Conservation (phyloP, 2,329 filamentous ascomycete species). For the Monosporascus sp. region DNA sequence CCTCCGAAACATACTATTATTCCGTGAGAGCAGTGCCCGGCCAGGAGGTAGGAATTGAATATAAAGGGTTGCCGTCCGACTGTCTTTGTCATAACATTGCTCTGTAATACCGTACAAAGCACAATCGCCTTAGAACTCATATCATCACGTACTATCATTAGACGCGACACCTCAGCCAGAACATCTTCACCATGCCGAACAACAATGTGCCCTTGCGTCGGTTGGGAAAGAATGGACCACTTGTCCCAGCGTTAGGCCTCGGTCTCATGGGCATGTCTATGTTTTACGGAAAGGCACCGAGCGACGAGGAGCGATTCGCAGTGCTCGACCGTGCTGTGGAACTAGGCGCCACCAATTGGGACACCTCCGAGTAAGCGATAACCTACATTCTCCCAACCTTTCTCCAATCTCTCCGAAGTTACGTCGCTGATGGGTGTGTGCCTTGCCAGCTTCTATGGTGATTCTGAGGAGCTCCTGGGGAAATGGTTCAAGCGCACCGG, state of each 20-base stretch:
- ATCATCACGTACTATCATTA: no score
- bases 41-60: no score
- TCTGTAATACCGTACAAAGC: no score
- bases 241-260: constrained; percentile 4
- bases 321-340: constrained; percentile 38
- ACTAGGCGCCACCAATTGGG: constrained; percentile 36
- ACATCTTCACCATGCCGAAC: no score
- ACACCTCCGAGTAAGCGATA: constrained; percentile 25
- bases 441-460: constrained; percentile 29
- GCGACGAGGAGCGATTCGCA: constrained; percentile 34
- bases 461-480: constrained; percentile 40
- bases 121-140: no score
- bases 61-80: no score
- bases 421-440: no score
- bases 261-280: constrained; percentile 7
- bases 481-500: constrained; percentile 39
- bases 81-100: no score
- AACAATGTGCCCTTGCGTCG: no score
- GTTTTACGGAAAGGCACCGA: background rate
- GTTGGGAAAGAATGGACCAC: constrained; percentile 6
- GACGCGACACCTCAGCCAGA: no score
- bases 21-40: no score
- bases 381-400: background rate
- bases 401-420: background rate
- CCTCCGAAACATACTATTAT: no score